A percentile compares a stretch with the other conserved stretches of the same genome.
phyloP scores from a whole-genome alignment of 768 basidiomycete genomes.

The Calocybe cyanea region DNA sequence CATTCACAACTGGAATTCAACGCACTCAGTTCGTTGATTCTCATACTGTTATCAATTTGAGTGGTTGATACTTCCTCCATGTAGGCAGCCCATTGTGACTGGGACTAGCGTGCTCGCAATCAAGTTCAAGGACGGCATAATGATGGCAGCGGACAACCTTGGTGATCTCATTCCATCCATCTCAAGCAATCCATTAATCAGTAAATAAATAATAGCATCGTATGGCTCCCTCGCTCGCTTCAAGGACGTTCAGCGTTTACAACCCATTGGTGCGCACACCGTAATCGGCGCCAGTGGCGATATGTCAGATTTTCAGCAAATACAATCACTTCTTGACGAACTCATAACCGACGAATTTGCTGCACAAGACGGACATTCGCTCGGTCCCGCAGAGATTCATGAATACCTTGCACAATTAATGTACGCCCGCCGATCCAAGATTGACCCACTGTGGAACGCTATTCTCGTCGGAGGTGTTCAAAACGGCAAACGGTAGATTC shows the following conservation, averaged over 20 bases:
- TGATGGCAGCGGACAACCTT: conserved; percentile 98
- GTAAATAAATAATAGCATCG: conserved; percentile 88
- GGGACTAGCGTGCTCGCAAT: conserved; percentile 95
- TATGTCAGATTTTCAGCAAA: conserved; percentile 96
- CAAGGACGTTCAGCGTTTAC: conserved; percentile 89
- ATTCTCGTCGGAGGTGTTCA: conserved; percentile 90
- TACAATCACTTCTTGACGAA: conserved; percentile 77
- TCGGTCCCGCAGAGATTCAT: conserved; percentile 88
- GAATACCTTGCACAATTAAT: conserved; percentile 88
- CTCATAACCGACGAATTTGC: conserved; percentile 77
- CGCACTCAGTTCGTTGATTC: conserved; percentile 65
- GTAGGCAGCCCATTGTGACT: conserved; percentile 90
- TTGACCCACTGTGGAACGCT: conserved; percentile 95
- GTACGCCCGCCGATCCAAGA: conserved; percentile 84
- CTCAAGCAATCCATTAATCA: conserved; percentile 96
- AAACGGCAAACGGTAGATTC: conserved; percentile 67
- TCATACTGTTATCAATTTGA: background rate
- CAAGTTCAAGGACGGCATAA: conserved; percentile 93
- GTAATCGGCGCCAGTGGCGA: conserved; percentile 92
- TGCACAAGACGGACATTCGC: conserved; percentile 75
- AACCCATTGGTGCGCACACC: conserved; percentile 78
- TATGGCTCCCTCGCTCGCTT: conserved; percentile 97
- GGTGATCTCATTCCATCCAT: conserved; percentile 67
- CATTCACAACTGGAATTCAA: conserved; percentile 64
- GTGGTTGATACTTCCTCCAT: background rate